Conservation (phyloP, 345 rosid species). For the Hypericum androsaemum region DNA sequence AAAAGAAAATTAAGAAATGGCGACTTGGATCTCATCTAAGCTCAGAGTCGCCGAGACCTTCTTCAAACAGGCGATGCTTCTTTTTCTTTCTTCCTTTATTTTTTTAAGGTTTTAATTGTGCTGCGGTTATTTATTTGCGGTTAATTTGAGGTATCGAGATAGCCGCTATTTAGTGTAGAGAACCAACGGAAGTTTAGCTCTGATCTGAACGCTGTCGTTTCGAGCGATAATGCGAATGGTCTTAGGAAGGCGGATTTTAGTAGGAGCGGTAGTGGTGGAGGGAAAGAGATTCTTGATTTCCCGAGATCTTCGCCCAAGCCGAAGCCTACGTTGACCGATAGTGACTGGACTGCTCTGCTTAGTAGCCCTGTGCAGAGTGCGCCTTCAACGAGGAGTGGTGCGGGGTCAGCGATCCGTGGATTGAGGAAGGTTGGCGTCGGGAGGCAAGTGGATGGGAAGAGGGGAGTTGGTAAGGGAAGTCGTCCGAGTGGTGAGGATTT, state of each 20-base stretch:
- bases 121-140: neutral
- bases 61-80: constrained; percentile 54
- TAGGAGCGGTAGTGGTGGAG: constrained; percentile 15
- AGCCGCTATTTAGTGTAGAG: neutral
- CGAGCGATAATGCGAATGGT: constrained; percentile 7
- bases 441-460: constrained; percentile 42
- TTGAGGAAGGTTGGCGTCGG: constrained; percentile 37
- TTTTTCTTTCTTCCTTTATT: neutral
- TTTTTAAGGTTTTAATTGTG: neutral
- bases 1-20: constrained; percentile 26
- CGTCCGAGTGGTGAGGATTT: constrained; percentile 10
- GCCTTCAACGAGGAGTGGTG: constrained; percentile 24
- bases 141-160: neutral
- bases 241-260: neutral
- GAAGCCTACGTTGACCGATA: constrained; percentile 49
- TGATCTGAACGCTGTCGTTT: constrained; percentile 22
- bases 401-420: constrained; percentile 32
- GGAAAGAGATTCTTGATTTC: constrained; percentile 22
- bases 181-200: constrained; percentile 8
- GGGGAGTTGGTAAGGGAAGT: constrained; percentile 26
- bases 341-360: constrained; percentile 84
- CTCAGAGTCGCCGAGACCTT: constrained; percentile 87
- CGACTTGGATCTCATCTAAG: constrained; percentile 89
- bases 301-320: constrained; percentile 20
- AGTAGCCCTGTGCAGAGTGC: constrained; percentile 33